Conservation (phyloP, 179 eudicot genomes). For the Beta macrorhiza region DNA sequence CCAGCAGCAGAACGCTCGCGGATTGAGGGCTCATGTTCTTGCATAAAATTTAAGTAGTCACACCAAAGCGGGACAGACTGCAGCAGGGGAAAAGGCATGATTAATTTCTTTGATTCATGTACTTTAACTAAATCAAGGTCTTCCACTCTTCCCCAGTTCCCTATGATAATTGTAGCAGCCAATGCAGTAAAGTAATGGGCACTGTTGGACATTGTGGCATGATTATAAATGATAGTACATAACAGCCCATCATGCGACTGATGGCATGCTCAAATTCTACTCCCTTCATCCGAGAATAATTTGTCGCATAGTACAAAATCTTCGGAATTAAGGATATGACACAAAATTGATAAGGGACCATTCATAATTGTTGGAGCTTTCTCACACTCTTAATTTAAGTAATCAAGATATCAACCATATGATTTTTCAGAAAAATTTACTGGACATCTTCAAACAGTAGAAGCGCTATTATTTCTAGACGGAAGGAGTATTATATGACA, state of each 20-base stretch:
- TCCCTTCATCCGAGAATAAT: background rate
- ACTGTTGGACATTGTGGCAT: background rate
- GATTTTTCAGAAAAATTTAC: background rate
- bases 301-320: background rate
- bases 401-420: background rate
- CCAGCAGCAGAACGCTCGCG: constrained; percentile 61
- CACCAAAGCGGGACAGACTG: constrained; percentile 94
- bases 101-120: constrained; percentile 10
- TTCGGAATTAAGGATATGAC: background rate
- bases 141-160: background rate
- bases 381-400: background rate
- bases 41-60: constrained; percentile 72
- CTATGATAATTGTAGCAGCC: background rate
- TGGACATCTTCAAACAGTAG: background rate
- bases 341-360: background rate
- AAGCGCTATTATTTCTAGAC: background rate
- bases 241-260: background rate
- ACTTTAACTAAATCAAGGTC: constrained; percentile 8
- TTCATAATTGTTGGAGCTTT: background rate
- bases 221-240: background rate
- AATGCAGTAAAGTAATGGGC: background rate
- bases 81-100: constrained; percentile 22
- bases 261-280: background rate
- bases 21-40: constrained; percentile 70
- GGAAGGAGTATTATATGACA: background rate